These are phyloP conservation scores for Apodospora peruviana DNA, from an alignment of 495 filamentous ascomycete genomes.

Conservation along the genomic window DNA sequence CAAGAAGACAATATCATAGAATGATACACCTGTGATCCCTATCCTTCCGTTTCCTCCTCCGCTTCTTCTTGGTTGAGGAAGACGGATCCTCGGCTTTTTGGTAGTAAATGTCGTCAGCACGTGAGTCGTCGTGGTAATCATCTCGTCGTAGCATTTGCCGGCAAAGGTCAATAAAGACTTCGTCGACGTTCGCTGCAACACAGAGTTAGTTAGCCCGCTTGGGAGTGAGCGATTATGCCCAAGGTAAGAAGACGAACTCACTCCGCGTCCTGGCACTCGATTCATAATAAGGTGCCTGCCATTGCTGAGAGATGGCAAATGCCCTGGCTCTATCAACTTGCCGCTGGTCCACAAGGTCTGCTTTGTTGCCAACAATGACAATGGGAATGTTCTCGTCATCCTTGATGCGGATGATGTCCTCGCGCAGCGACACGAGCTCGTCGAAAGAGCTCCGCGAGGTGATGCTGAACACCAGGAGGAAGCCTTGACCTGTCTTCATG, in stretches of 20 bases:
- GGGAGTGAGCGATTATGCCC: not conserved
- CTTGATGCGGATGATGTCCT: constrained; percentile 96
- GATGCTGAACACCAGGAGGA: constrained; percentile 96
- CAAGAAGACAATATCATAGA: constrained; percentile 20
- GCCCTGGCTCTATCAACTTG: constrained; percentile 75
- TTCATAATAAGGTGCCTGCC: constrained; percentile 95
- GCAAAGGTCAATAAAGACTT: constrained; percentile 90
- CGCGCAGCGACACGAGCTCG: constrained; percentile 82
- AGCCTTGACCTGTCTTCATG: constrained; percentile 96
- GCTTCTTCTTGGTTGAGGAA: constrained; percentile 11
- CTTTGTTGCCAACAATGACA: constrained; percentile 97
- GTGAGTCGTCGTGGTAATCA: constrained; percentile 37
- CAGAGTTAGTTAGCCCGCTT: not conserved
- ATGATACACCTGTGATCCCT: constrained; percentile 19
- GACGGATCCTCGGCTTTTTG: constrained; percentile 18
- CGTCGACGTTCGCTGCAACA: constrained; percentile 75
- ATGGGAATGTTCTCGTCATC: constrained; percentile 87
- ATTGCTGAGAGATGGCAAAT: constrained; percentile 80
- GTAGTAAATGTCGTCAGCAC: constrained; percentile 32
- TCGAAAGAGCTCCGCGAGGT: constrained; percentile 79
- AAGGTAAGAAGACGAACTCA: constrained; percentile 24
- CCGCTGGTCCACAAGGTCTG: constrained; percentile 88
- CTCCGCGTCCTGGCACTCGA: constrained; percentile 71
- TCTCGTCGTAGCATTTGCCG: constrained; percentile 83
- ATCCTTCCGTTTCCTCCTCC: constrained; percentile 20